Evolutionary conservation across 192 early-diverging fungal species (phyloP).

Genomic region (Backusella westeae): DNA sequence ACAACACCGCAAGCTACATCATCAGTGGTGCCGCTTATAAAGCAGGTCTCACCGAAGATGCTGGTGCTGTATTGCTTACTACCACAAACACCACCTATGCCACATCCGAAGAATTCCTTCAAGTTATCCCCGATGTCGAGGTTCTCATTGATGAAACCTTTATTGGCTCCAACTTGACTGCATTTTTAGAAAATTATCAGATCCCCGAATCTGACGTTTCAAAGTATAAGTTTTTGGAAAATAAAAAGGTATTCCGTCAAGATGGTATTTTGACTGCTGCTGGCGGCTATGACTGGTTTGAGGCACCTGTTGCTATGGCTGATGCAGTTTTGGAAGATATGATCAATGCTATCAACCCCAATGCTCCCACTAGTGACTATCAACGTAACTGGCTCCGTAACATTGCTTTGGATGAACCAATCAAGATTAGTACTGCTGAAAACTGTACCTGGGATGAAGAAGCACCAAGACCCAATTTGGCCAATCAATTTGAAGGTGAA

Average conservation of each 20-base stretch:
- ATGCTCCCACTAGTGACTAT: slow-evolving; percentile 48
- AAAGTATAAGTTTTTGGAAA: slow-evolving; percentile 62
- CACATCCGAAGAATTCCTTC: slow-evolving; percentile 46
- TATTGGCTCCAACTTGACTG: slow-evolving; percentile 37
- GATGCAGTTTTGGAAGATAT: slow-evolving; percentile 75
- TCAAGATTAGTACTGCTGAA: slow-evolving; percentile 40
- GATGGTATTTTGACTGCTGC: slow-evolving; percentile 63
- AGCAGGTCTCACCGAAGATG: slow-evolving; percentile 58
- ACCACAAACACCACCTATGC: slow-evolving; percentile 37
- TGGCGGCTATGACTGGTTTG: slow-evolving; percentile 72
- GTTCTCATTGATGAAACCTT: slow-evolving; percentile 72
- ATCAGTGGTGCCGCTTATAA: slow-evolving; percentile 60
- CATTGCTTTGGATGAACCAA: slow-evolving; percentile 53
- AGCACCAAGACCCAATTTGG: slow-evolving; percentile 26
- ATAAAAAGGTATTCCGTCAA: slow-evolving; percentile 62
- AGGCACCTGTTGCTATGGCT: slow-evolving; percentile 62
- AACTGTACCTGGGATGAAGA: slow-evolving; percentile 50
- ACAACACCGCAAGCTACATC: slow-evolving; percentile 66
- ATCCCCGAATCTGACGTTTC: slow-evolving; percentile 34
- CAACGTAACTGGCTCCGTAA: slow-evolving; percentile 71
- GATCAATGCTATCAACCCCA: slow-evolving; percentile 60
- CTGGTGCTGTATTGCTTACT: slow-evolving; percentile 53
- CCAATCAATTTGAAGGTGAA: slow-evolving; percentile 17
- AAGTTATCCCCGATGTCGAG: slow-evolving; percentile 55
- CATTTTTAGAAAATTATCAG: slow-evolving; percentile 57